These are phyloP conservation scores for Penicillium coprophilum DNA, from an alignment of 495 filamentous ascomycete species.

Conservation along the genomic window DNA sequence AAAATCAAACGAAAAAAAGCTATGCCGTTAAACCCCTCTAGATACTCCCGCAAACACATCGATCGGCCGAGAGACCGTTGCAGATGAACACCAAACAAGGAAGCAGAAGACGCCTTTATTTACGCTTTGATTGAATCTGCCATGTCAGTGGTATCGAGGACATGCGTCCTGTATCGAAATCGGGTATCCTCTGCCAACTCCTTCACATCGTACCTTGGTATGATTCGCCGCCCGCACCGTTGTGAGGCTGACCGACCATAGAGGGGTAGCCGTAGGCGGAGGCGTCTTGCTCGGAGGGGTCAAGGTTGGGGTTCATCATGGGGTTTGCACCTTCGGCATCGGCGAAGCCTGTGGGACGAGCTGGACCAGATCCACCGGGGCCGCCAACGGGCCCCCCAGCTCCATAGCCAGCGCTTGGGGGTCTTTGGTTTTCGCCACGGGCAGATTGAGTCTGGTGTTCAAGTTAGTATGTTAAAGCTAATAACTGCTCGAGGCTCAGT, in stretches of 20 bases:
- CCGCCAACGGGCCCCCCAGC: conserved; percentile 50
- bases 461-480: too few species aligned
- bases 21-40: not conserved
- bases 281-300: conserved; percentile 58
- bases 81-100: conserved; percentile 33
- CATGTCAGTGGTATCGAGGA: not conserved
- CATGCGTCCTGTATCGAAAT: not conserved
- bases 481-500: too few species aligned
- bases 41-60: not conserved
- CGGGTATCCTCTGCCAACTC: not conserved
- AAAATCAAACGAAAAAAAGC: conserved; percentile 46
- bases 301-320: conserved; percentile 60
- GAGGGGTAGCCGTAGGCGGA: conserved; percentile 62
- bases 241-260: conserved; percentile 63
- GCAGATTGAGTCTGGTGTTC: conserved; percentile 62
- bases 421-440: conserved; percentile 70
- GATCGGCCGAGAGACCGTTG: not conserved
- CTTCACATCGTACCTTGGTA: conserved; percentile 33
- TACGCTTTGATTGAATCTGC: too few species aligned
- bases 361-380: conserved; percentile 38
- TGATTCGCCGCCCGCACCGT: conserved; percentile 61
- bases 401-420: conserved; percentile 68
- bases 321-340: conserved; percentile 57
- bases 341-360: conserved; percentile 52
- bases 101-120: not conserved